Conservation (phyloP, 192 early-diverging fungal genomes). For the Chytriomyces confervae region DNA sequence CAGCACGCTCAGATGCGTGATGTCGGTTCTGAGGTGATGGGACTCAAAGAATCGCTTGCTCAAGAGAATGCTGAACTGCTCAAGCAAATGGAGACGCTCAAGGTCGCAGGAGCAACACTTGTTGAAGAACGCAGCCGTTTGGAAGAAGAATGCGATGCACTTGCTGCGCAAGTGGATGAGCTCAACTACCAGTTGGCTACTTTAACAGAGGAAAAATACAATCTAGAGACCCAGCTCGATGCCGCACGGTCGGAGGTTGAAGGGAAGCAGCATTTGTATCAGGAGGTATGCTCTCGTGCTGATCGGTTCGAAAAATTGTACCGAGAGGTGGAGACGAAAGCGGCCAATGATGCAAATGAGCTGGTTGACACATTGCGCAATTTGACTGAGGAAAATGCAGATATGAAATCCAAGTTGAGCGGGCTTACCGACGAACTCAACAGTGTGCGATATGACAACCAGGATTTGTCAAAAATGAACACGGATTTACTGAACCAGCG, state of each 20-base stretch:
- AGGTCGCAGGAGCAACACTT: conserved; percentile 33
- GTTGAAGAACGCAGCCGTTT: conserved; percentile 27
- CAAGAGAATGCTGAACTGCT: conserved; percentile 21
- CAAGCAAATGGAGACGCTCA: conserved; percentile 10
- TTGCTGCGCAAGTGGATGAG: conserved; percentile 38
- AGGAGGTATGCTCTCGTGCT: conserved; percentile 26
- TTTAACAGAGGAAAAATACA: conserved; percentile 8
- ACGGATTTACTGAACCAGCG: not conserved
- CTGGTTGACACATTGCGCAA: conserved; percentile 37
- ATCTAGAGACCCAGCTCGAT: conserved; percentile 2
- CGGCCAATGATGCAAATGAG: conserved; percentile 28
- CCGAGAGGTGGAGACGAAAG: conserved; percentile 26
- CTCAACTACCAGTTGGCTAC: conserved; percentile 9
- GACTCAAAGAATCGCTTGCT: conserved; percentile 8
- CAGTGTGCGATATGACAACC: not conserved
- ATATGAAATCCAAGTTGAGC: conserved; percentile 30
- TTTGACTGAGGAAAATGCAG: conserved; percentile 28
- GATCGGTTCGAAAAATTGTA: conserved; percentile 22
- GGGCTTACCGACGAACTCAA: not conserved
- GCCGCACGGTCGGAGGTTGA: conserved; percentile 5
- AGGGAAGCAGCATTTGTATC: not conserved
- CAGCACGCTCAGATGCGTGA: conserved; percentile 15
- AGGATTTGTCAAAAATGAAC: conserved; percentile 13
- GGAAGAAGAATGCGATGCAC: conserved; percentile 34
- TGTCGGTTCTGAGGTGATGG: conserved; percentile 1